Base-by-base conservation (phyloP, 2,329 filamentous ascomycete species). In the Blastomyces silverae region DNA sequence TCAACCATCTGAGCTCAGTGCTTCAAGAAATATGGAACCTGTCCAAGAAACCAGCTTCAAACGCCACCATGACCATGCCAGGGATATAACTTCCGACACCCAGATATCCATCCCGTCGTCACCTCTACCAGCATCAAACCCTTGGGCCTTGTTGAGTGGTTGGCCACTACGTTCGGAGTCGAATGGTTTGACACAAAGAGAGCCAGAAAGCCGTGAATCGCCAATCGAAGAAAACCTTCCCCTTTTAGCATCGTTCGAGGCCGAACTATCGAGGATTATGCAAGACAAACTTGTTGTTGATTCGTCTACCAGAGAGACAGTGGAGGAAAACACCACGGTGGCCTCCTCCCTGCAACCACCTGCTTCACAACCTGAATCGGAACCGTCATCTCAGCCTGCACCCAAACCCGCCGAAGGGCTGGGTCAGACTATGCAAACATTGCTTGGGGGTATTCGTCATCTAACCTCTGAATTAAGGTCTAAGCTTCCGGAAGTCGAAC, bases 241-340 rank as follows among this genome's bases (percentile, higher is more conserved):
- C 25, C 71, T 79, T 44, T 67, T 79, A 28, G 73, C 73, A 55
- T 75, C 75, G 17, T 79, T 79, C 53, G 77, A 79, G 61, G 71
- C 70, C 15, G 76, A 79, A 64, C 67, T 79, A 68, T 72, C 76
- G 37, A 75, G 69, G 61, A 69, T 79, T 4, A 68, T 79, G 61
- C 64, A 70, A 58, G 64, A 25, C 8, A 61, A 53, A 31, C 61
- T 22, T 39, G 48, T 22, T 25, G n/a, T 20, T 17, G 58, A 61
- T 34, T 61, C 58, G 15, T n/a, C 42, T 6, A 63, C 65, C 53
- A 61, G 66, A 28, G 61, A 62, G 62, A 57, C n/a, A 44, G 7
- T 11, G 15, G 22, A 39, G n/a, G 7, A 63, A 48, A 37, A 28
- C 6, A 37, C 61, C 20, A 39, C 63, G n/a, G 44, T 66, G 31